Conservation (phyloP, 2,329 filamentous ascomycete species). For the Ascochyta lentis region DNA sequence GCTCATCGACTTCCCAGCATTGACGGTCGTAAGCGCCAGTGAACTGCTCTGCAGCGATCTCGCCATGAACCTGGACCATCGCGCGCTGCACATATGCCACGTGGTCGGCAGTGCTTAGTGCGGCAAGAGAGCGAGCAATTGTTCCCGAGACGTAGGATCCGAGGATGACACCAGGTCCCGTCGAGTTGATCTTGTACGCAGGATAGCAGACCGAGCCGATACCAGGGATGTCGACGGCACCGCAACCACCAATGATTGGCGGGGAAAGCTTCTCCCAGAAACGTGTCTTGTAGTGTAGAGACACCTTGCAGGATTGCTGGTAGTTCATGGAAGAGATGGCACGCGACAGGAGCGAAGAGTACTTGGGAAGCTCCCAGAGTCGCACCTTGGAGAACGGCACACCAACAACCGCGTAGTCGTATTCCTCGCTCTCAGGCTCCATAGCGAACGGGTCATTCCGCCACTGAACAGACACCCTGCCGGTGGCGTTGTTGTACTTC, state of each 20-base stretch:
- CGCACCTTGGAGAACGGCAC: constrained; percentile 70
- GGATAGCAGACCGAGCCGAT: constrained; percentile 72
- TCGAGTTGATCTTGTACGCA: constrained; percentile 69
- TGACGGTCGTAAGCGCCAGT: constrained; percentile 70
- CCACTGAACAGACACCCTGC: constrained; percentile 66
- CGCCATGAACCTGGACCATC: constrained; percentile 72
- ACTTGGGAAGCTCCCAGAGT: constrained; percentile 65
- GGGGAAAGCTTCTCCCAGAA: constrained; percentile 63
- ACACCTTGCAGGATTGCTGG: constrained; percentile 62
- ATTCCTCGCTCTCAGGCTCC: constrained; percentile 57
- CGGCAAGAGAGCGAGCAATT: constrained; percentile 54
- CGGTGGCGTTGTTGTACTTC: constrained; percentile 57
- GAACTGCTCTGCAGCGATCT: constrained; percentile 65
- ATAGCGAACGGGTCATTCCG: constrained; percentile 55
- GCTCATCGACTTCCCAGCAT: constrained; percentile 70
- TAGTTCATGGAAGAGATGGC: constrained; percentile 60
- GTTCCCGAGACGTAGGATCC: constrained; percentile 63
- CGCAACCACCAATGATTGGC: constrained; percentile 70
- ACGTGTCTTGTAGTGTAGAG: constrained; percentile 71
- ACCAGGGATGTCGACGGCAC: constrained; percentile 65
- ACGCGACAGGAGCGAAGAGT: constrained; percentile 57
- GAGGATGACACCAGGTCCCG: constrained; percentile 67
- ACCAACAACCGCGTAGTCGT: constrained; percentile 72
- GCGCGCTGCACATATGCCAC: constrained; percentile 68
- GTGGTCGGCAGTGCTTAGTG: constrained; percentile 65